phyloP scores from a whole-genome alignment of 768 basidiomycete species.

The Chalciporus sphaerocephalus region DNA sequence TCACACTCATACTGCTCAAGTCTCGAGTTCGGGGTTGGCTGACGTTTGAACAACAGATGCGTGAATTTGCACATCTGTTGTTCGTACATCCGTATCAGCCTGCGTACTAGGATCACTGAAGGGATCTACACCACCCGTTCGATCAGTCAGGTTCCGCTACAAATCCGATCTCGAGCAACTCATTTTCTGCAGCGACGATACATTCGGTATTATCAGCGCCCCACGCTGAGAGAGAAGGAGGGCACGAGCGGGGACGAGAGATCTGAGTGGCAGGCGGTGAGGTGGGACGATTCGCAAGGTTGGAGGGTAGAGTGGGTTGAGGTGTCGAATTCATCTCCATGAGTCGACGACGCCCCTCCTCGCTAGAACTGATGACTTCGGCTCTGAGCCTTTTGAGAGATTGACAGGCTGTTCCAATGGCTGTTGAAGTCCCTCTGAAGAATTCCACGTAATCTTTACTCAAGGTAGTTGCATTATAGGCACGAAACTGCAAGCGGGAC shows the following conservation, averaged over 20 bases:
- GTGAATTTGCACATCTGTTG: background rate
- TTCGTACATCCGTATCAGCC: conserved; percentile 14
- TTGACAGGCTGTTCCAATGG: background rate
- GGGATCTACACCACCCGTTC: background rate
- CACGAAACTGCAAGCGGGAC: background rate
- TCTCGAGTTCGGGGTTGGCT: background rate
- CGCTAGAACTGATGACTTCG: background rate
- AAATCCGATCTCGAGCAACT: background rate
- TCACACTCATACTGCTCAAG: too few species aligned
- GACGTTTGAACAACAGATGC: conserved; percentile 4
- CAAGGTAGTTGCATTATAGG: background rate
- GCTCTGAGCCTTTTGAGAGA: background rate
- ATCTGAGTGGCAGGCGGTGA: background rate
- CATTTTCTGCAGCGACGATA: background rate
- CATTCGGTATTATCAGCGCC: background rate
- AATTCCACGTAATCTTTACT: background rate
- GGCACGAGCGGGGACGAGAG: conserved; percentile 6
- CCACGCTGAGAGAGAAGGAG: background rate
- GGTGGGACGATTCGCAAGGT: too few species aligned
- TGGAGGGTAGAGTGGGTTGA: too few species aligned
- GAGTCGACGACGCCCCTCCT: too few species aligned
- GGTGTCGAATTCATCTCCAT: too few species aligned
- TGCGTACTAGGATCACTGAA: background rate
- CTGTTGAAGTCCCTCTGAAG: background rate
- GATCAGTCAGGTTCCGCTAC: background rate